Conservation (phyloP, 176 grass and related monocot species). For the maize (Zea mays) region Zm-B73-REFERENCE-NAM-5.0 NC_050103.1:105415001-105415500, state of each 20-base stretch:
- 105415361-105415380: constrained; percentile 26
- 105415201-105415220: constrained; percentile 47
- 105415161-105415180: background rate
- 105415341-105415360: constrained; percentile 4
- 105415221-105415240: constrained; percentile 78
- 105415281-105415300: constrained; percentile 63
- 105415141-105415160: background rate
- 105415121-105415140: background rate
- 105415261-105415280: constrained; percentile 97
- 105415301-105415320: constrained; percentile 76
- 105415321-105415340: constrained; percentile 65
- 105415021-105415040: background rate
- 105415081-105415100: constrained; percentile 3
- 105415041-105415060: background rate
- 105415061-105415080: background rate
- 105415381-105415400: constrained; percentile 8
- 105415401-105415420: constrained; percentile 29
- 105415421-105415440: constrained; percentile 18
- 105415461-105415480: too few relatives aligned
- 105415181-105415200: background rate
- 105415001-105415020: too few relatives aligned
- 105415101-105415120: constrained; percentile 29
- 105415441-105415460: constrained; percentile 13
- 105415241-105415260: constrained; percentile 96
- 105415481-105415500: too few relatives aligned